A percentile compares a stretch with the other conserved stretches of the same genome.
These are phyloP conservation scores for Rhytidhysteron rufulum DNA, from an alignment of 2,329 filamentous ascomycete species.

Conservation along the genomic window DNA sequence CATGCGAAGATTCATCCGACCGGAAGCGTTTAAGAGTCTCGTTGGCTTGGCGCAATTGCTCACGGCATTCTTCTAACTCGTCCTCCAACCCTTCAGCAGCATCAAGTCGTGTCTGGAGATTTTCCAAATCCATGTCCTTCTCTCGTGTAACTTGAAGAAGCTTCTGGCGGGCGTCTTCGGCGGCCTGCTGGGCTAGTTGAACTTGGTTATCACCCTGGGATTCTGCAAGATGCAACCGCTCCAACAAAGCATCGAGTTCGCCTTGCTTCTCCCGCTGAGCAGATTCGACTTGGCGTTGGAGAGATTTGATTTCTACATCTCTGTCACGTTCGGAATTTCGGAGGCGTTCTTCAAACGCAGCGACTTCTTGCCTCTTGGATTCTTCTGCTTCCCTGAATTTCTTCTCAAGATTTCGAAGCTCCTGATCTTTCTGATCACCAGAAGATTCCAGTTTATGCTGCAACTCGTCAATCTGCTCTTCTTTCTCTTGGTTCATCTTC, in stretches of 20 bases:
- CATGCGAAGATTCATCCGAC: conserved; percentile 22
- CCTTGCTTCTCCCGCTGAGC: conserved; percentile 31
- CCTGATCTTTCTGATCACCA: conserved; percentile 39
- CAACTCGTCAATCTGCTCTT: conserved; percentile 41
- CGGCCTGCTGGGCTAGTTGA: conserved; percentile 38
- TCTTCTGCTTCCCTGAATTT: conserved; percentile 35
- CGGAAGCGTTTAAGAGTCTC: conserved; percentile 31
- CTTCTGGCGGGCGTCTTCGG: conserved; percentile 35
- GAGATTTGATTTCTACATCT: conserved; percentile 32
- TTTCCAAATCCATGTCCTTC: conserved; percentile 36
- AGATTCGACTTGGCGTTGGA: conserved; percentile 30
- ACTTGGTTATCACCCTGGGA: conserved; percentile 38
- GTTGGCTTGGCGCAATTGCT: conserved; percentile 30
- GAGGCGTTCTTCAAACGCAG: conserved; percentile 27
- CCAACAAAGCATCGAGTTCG: conserved; percentile 39
- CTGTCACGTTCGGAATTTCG: conserved; percentile 31
- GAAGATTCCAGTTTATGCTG: conserved; percentile 39
- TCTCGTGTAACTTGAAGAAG: conserved; percentile 33
- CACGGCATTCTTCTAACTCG: conserved; percentile 33
- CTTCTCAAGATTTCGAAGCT: conserved; percentile 48
- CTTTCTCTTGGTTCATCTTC: conserved; percentile 26
- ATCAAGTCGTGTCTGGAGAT: conserved; percentile 32
- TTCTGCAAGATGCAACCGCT: conserved; percentile 37
- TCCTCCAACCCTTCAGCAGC: conserved; percentile 30
- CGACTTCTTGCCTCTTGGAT: conserved; percentile 25